These are phyloP conservation scores for Yarrowia sp. DNA, from an alignment of 805 yeast genomes.

Conservation along the genomic window DNA sequence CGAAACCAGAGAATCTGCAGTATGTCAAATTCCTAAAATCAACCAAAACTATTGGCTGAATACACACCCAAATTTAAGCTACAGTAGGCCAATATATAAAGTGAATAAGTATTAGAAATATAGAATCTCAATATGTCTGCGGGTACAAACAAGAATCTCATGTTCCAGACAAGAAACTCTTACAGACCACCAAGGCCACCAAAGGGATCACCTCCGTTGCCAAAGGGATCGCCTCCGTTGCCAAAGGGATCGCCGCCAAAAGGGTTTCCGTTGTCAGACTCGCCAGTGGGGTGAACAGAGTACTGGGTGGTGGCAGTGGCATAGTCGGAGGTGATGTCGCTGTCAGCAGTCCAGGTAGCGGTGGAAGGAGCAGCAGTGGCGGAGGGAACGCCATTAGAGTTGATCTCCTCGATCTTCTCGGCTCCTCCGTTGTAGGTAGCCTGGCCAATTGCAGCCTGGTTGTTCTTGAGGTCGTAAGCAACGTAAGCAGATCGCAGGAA, in stretches of 20 bases:
- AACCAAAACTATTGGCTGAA: no score
- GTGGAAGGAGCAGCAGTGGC: background rate
- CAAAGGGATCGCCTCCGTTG: background rate
- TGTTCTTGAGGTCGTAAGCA: constrained; percentile 58
- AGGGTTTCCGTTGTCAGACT: background rate
- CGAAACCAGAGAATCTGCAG: no score
- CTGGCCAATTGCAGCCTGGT: constrained; percentile 53
- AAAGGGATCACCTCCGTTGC: no score
- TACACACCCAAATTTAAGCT: no score
- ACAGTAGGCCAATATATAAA: no score
- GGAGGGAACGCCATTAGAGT: constrained; percentile 31
- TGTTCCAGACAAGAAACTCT: no score
- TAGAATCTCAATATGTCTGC: no score
- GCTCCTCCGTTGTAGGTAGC: constrained; percentile 33
- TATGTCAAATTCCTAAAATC: no score
- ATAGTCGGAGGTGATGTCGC: background rate
- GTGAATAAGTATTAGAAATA: no score
- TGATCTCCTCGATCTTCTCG: constrained; percentile 29
- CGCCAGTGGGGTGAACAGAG: background rate
- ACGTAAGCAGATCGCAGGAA: constrained; percentile 60
- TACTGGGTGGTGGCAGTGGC: background rate
- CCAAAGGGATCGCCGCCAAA: background rate
- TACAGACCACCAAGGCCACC: no score
- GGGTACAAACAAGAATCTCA: no score
- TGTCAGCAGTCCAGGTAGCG: background rate